phyloP scores from a whole-genome alignment of 2,329 filamentous ascomycete species.

The Fusarium lyarnte region DNA sequence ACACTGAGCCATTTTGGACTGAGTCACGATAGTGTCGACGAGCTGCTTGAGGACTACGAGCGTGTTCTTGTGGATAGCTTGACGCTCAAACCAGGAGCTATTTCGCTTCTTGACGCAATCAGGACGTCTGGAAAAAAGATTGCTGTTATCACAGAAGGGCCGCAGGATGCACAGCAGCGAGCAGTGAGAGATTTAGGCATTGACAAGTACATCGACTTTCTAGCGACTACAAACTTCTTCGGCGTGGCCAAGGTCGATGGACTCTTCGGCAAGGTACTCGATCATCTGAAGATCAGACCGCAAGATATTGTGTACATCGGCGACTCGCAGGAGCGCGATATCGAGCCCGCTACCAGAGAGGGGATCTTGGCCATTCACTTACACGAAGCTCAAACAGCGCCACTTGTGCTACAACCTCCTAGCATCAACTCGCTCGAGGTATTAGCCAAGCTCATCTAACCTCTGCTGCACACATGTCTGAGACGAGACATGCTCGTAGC shows the following conservation, averaged over 20 bases:
- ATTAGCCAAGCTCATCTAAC: slow-evolving; percentile 4
- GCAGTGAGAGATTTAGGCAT: slow-evolving; percentile 45
- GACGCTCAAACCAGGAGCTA: slow-evolving; percentile 50
- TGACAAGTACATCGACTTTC: slow-evolving; percentile 41
- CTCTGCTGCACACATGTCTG: not conserved
- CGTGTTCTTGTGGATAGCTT: slow-evolving; percentile 42
- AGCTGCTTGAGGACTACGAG: slow-evolving; percentile 46
- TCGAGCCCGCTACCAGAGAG: slow-evolving; percentile 41
- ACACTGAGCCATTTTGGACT: slow-evolving; percentile 45
- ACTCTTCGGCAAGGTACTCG: slow-evolving; percentile 42
- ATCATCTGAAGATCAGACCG: slow-evolving; percentile 38
- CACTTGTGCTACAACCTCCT: slow-evolving; percentile 10
- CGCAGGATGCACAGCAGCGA: slow-evolving; percentile 57
- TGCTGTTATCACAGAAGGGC: slow-evolving; percentile 57
- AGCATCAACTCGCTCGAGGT: slow-evolving; percentile 27
- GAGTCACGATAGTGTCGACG: slow-evolving; percentile 22
- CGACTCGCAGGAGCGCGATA: slow-evolving; percentile 44
- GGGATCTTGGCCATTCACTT: slow-evolving; percentile 45
- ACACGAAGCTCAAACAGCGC: slow-evolving; percentile 6
- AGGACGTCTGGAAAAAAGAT: slow-evolving; percentile 51
- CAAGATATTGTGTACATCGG: slow-evolving; percentile 45
- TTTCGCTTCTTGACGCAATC: slow-evolving; percentile 48
- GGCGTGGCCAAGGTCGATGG: slow-evolving; percentile 42
- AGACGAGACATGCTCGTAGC: slow-evolving; percentile 4
- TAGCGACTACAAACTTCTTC: slow-evolving; percentile 47